phyloP scores from a whole-genome alignment of 768 basidiomycete species.

The Pleurotus citrinopileatus region DNA sequence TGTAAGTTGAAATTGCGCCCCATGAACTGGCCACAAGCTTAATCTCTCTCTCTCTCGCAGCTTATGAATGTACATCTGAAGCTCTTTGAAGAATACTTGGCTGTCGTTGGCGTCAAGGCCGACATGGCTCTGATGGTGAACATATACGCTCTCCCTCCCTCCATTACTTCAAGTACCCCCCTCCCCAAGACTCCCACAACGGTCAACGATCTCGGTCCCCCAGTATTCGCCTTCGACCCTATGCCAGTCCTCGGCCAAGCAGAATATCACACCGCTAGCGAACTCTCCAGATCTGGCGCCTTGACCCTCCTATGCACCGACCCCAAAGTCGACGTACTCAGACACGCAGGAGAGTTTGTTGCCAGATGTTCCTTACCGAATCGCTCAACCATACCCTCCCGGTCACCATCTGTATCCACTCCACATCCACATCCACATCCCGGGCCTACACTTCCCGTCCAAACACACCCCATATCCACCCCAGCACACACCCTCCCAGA shows the following conservation, averaged over 20 bases:
- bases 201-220: conserved; percentile 5
- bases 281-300: background rate
- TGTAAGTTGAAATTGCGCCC: background rate
- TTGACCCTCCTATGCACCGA: background rate
- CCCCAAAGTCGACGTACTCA: background rate
- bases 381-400: conserved; percentile 11
- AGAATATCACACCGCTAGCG: conserved; percentile 17
- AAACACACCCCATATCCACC: conserved; percentile 20
- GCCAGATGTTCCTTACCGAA: background rate
- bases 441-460: no score
- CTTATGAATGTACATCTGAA: conserved; percentile 31
- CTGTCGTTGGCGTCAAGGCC: conserved; percentile 27
- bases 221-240: conserved; percentile 12
- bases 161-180: background rate
- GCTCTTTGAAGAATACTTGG: conserved; percentile 25
- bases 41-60: conserved; percentile 22
- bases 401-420: background rate
- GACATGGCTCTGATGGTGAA: conserved; percentile 25
- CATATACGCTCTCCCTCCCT: conserved; percentile 26
- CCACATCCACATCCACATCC: background rate
- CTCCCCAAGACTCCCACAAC: background rate
- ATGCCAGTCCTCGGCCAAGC: conserved; percentile 15
- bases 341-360: conserved; percentile 6
- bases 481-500: conserved; percentile 24
- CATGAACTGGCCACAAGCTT: no score